These are phyloP conservation scores for Erythrophleum fordii DNA, from an alignment of 306 rosid species.

Conservation along the genomic window DNA sequence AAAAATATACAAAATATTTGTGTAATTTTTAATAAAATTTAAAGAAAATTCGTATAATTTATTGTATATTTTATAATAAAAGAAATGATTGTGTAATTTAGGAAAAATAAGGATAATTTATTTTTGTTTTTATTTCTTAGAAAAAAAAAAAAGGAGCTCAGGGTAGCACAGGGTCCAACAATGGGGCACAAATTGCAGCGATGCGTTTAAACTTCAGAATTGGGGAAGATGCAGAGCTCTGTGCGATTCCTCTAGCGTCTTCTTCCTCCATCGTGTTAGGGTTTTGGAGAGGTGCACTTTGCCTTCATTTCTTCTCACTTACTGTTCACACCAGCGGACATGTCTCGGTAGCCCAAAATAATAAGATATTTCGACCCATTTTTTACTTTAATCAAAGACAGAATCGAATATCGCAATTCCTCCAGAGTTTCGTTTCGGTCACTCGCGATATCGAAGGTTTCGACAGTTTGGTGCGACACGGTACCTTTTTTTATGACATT, in stretches of 20 bases:
- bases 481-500: no score
- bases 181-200: no score
- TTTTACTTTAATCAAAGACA: neutral
- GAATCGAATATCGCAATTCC: neutral
- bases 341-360: neutral
- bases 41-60: no score
- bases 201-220: neutral
- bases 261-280: neutral
- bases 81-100: no score
- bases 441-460: neutral
- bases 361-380: neutral
- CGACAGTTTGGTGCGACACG: neutral
- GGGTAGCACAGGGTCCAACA: no score
- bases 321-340: neutral
- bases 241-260: no score
- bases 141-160: no score
- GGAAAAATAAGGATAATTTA: no score
- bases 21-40: no score
- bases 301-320: neutral
- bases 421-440: neutral
- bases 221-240: neutral
- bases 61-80: no score
- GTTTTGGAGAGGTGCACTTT: neutral
- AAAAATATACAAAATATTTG: no score
- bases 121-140: no score